phyloP scores from a whole-genome alignment of 768 basidiomycete species.

The Cystoderma amianthinum region DNA sequence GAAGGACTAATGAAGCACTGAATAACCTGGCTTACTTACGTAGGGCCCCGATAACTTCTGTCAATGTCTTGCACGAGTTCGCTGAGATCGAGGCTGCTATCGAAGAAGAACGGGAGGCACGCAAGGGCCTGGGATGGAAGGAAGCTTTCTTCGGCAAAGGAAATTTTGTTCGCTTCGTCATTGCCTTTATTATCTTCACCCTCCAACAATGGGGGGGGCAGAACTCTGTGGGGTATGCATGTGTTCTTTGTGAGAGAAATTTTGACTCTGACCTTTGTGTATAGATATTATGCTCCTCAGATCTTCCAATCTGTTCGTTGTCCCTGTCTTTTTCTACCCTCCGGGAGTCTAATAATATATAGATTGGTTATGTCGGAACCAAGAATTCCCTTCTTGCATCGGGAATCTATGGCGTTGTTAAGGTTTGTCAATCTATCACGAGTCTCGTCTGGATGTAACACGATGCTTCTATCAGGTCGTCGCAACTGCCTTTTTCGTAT shows the following conservation, averaged over 20 bases:
- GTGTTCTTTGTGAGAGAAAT: constrained; percentile 10
- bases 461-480: constrained; percentile 60
- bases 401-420: constrained; percentile 49
- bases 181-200: constrained; percentile 74
- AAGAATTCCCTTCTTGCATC: constrained; percentile 63
- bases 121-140: constrained; percentile 54
- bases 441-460: background rate
- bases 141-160: constrained; percentile 80
- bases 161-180: constrained; percentile 75
- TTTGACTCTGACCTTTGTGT: too few species aligned
- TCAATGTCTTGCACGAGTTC: constrained; percentile 49
- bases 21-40: constrained; percentile 62
- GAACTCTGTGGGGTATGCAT: constrained; percentile 64
- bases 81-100: constrained; percentile 85
- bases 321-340: too few species aligned
- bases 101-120: constrained; percentile 60
- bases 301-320: constrained; percentile 62
- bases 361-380: constrained; percentile 62
- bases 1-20: constrained; percentile 44
- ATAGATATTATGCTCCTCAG: constrained; percentile 70
- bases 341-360: too few species aligned
- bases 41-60: constrained; percentile 29
- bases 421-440: background rate
- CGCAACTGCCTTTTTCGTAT: constrained; percentile 59
- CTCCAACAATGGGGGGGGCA: constrained; percentile 84